Base-by-base conservation (phyloP, 2,329 filamentous ascomycete genomes). In the Aspergillus sojae region DNA sequence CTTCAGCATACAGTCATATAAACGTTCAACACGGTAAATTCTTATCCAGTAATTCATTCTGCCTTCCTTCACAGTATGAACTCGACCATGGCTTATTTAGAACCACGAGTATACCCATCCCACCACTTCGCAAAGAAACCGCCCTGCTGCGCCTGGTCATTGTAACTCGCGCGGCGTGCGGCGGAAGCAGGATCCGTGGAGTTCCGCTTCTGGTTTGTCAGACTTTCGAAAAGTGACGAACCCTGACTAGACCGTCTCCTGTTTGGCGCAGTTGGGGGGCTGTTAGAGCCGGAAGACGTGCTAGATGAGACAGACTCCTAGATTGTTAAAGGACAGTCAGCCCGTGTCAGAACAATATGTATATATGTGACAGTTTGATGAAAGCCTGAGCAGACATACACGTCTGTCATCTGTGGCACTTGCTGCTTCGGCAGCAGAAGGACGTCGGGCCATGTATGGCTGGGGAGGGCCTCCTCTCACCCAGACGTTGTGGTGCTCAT, bases 161-260 rank as follows among this genome's bases (percentile, higher is more conserved):
- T 75, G 72, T 79, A 84, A 64, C 79, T 82, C 26, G 76, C 70
- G 39, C 80, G 71, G 53, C 82, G 73, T 2, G 73, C 75, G 7
- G 71, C 67, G 46, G 78, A 69, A 2, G 68, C 66, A 0, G 76
- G 72, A 67, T 82, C 80, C 11, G 60, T 62, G 1, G 72, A 75
- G 45, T 78, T 77, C 12, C 82, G 77, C 66, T 84, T 84, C 71
- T 82, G 80, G 32, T 73, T 75, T 5, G 77, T 76, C 64, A 84
- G 72, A 34, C 77, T 76, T 26, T 68, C 66, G 57, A 74, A 75
- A 2, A 76, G 65, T 4, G 53, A 62, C 1, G 63, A 53, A 21
- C 65, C 65, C n/a, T 70, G 70, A 56, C 75, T 72, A 34, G 71
- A 72, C 62, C 73, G 71, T 60, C 74, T 70, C 32, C 74, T 68